phyloP scores from a whole-genome alignment of 78 protist genomes.

The Guillardia theta region DNA sequence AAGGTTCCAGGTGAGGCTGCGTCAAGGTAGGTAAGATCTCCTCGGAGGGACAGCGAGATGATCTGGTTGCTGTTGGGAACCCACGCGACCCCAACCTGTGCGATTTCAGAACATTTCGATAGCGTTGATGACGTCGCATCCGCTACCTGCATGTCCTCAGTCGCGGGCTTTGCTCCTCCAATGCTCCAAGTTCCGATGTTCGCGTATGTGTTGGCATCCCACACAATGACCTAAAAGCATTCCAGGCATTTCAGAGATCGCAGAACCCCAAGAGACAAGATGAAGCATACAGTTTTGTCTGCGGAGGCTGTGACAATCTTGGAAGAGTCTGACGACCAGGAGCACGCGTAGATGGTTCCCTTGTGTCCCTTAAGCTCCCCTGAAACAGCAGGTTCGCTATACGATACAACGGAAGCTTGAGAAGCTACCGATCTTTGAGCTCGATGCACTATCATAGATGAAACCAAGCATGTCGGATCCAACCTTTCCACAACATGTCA shows the following conservation, averaged over 20 bases:
- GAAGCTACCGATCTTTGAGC: not conserved
- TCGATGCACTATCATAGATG: not conserved
- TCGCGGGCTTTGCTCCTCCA: not conserved
- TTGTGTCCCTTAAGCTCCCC: not conserved
- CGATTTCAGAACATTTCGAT: no score
- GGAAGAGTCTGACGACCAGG: conserved; percentile 14
- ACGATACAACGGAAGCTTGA: not conserved
- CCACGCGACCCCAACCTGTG: no score
- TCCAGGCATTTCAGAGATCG: no score
- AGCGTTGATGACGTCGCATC: no score
- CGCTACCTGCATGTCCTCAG: not conserved
- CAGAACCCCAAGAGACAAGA: no score
- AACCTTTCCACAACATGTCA: conserved; percentile 42
- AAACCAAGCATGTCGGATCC: conserved; percentile 70
- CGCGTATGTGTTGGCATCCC: conserved; percentile 54
- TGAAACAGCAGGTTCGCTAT: not conserved
- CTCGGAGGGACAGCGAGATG: not conserved
- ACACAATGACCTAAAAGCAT: no score
- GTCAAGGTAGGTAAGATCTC: not conserved
- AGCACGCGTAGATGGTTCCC: conserved; percentile 6
- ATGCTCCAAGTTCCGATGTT: not conserved
- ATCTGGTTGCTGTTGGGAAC: no score
- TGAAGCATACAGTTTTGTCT: conserved; percentile 18
- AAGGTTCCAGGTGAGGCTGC: not conserved
- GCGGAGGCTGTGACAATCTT: not conserved